A percentile compares a stretch with the other conserved stretches of the same genome.
Evolutionary conservation across 2,329 filamentous ascomycete species (phyloP).

Genomic region (Fusarium humuli): DNA sequence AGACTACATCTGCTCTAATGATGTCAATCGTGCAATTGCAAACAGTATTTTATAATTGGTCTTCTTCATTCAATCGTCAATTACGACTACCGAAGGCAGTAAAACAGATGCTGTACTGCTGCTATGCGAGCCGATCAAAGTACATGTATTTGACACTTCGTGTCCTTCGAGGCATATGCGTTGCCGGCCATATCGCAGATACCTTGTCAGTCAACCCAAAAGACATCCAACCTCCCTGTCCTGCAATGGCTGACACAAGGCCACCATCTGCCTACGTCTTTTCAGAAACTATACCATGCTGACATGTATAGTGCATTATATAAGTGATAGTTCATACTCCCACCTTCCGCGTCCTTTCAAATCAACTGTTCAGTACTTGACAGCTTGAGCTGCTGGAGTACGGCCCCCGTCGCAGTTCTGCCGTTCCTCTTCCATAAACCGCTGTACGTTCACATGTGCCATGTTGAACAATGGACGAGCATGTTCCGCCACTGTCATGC

Average conservation of each 20-base stretch:
- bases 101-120: slow-evolving; percentile 11
- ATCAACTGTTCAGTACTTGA: slow-evolving; percentile 25
- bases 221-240: slow-evolving; percentile 43
- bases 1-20: background rate
- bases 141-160: slow-evolving; percentile 12
- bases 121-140: slow-evolving; percentile 4
- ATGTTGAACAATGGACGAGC: slow-evolving; percentile 58
- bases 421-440: slow-evolving; percentile 36
- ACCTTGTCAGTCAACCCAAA: slow-evolving; percentile 42
- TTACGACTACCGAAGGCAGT: background rate
- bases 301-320: slow-evolving; percentile 9
- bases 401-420: slow-evolving; percentile 4
- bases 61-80: slow-evolving; percentile 1
- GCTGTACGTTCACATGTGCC: slow-evolving; percentile 51
- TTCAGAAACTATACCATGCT: slow-evolving; percentile 28
- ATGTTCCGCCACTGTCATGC: slow-evolving; percentile 54
- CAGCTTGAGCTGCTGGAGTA: slow-evolving; percentile 5
- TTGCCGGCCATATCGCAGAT: slow-evolving; percentile 20
- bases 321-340: slow-evolving; percentile 28
- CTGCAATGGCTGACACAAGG: slow-evolving; percentile 33
- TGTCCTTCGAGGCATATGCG: slow-evolving; percentile 11
- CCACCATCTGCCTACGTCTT: slow-evolving; percentile 13
- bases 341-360: slow-evolving; percentile 30
- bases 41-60: background rate
- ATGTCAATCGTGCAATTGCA: background rate